Percentiles rank a stretch among this genome's conserved stretches.
Evolutionary conservation across 441 rosid genomes (phyloP).

Genomic region (Corymbia citriodora): DNA sequence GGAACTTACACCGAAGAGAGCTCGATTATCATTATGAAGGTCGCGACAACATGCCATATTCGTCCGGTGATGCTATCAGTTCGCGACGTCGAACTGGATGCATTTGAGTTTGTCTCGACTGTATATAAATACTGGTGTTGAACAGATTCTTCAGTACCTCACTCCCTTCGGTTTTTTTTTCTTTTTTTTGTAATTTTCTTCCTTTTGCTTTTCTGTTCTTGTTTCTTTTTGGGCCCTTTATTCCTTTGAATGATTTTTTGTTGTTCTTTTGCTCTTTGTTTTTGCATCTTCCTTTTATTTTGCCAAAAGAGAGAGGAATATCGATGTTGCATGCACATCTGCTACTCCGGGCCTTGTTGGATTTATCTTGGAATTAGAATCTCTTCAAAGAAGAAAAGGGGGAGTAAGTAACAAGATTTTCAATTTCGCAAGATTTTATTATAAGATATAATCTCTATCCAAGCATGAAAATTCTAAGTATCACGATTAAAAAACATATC

Average conservation of each 20-base stretch:
- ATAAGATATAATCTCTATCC: background rate
- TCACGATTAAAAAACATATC: background rate
- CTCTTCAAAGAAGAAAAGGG: background rate
- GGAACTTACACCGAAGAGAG: background rate
- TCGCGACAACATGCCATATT: too few species aligned
- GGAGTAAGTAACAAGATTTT: rapidly evolving
- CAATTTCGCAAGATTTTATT: background rate
- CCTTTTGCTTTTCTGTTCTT: constrained; percentile 11
- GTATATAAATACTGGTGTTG: too few species aligned
- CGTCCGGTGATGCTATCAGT: background rate
- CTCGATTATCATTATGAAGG: too few species aligned
- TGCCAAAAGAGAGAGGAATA: background rate
- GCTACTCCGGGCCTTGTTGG: background rate
- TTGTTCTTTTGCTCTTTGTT: background rate
- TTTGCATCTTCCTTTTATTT: constrained; percentile 11
- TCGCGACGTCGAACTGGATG: too few species aligned
- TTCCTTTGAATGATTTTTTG: background rate
- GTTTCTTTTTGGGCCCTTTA: background rate
- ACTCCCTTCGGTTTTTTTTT: too few species aligned
- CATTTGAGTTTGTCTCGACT: too few species aligned
- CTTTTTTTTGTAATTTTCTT: background rate
- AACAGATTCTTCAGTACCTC: too few species aligned
- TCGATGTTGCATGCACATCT: background rate
- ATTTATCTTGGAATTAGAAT: background rate
- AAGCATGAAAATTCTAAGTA: background rate